Base-by-base conservation (phyloP, 352 stramenopile species). In the Phytophthora sansomeana region DNA sequence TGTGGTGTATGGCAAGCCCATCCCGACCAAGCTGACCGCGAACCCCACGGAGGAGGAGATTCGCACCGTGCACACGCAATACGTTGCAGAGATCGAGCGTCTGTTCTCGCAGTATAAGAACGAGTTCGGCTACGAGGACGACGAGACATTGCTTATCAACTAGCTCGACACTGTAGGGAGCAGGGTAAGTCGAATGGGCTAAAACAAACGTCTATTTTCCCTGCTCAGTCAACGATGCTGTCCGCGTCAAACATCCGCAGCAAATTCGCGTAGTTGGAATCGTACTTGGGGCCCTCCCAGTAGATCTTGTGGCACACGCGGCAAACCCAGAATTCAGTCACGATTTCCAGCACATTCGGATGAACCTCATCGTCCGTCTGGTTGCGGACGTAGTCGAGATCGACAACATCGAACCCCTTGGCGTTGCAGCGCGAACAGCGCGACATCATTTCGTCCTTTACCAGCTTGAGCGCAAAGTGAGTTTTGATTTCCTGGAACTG, bases 241-340 rank as follows among this genome's bases (percentile, higher is more conserved):
- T 74, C 35, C 17, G 71, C 63, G 44, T 72, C 65, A 35, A 89
- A 86, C 69, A 85, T 85, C 9, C 77, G 67, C 13, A 83, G 52
- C 54, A 85, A 69, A 39, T 88, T 88, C n/a, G 80, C 68, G 51
- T 85, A 87, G 11, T 82, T 76, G 17, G 78, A 87, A 17, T 79
- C 77, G 67, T 89, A 92, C 72, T 94, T 94, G 36, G 84, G 86
- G 11, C 86, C 84, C 54, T 89, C 86, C 86, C 84, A 93, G 54
- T 85, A 94, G 29, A 94, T 73, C 38, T 91, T 87, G 44, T 77
- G 69, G 71, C 86, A 93, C 35, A 70, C 64, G 0, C 72, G 60
- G 54, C 86, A 94, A 43, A 85, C 75, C 74, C 81, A 94, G 32
- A 89, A 93, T 52, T 92, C 81, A 13, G 72, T 77, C 44, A 91